Percentiles rank a stretch among this genome's conserved stretches.
phyloP scores from a whole-genome alignment of 208 protist genomes.

The Balamuthia mandrillaris region DNA sequence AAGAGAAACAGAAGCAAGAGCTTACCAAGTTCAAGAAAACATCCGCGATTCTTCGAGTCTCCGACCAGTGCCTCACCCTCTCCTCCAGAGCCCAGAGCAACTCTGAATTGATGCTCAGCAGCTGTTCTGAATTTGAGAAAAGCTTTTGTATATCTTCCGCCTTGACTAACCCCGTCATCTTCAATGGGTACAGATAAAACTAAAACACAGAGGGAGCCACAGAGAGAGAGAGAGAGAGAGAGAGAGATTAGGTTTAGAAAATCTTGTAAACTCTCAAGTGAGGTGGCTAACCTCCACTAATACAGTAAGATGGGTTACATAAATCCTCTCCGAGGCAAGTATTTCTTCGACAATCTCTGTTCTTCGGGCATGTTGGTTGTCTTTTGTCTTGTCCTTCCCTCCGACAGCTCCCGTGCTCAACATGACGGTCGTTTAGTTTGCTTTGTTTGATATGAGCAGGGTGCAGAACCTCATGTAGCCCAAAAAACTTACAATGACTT shows the following conservation, averaged over 20 bases:
- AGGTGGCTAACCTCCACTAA: neutral
- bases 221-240: neutral
- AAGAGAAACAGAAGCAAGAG: neutral
- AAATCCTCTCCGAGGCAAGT: slow-evolving; percentile 1
- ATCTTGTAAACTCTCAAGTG: too few species aligned
- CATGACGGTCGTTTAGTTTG: too few species aligned
- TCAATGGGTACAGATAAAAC: neutral
- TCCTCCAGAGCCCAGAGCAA: neutral
- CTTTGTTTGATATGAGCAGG: too few species aligned
- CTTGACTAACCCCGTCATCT: neutral
- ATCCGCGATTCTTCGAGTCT: neutral
- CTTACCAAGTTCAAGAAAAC: neutral
- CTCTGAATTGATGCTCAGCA: neutral
- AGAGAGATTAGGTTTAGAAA: neutral
- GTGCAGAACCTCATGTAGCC: too few species aligned
- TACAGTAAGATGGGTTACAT: neutral
- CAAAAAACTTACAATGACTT: too few species aligned
- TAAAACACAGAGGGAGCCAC: neutral
- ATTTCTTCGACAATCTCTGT: neutral
- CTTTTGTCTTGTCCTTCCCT: too few species aligned
- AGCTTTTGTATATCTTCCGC: neutral
- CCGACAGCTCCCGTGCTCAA: too few species aligned
- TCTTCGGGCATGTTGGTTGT: too few species aligned
- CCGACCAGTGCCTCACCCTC: neutral
- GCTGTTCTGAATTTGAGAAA: neutral